Evolutionary conservation across 768 basidiomycete species (phyloP).

Genomic region (Amanita thiersii): DNA sequence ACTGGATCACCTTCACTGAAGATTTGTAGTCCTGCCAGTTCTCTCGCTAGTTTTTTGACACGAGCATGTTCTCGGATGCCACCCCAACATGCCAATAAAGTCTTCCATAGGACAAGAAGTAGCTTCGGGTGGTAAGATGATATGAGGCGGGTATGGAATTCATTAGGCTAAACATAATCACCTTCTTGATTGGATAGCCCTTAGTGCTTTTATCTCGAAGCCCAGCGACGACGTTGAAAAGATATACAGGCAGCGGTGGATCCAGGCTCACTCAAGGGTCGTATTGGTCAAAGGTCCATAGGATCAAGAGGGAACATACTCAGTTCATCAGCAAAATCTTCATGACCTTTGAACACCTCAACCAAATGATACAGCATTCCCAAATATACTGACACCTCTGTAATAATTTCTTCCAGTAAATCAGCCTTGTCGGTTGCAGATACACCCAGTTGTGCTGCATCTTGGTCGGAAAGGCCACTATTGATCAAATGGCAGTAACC

Average conservation of each 20-base stretch:
- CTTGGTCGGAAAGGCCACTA: constrained; percentile 71
- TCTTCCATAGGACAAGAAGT: constrained; percentile 91
- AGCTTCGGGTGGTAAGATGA: constrained; percentile 41
- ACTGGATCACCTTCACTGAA: constrained; percentile 30
- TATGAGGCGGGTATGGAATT: not conserved
- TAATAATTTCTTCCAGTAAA: constrained; percentile 82
- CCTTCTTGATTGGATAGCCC: constrained; percentile 97
- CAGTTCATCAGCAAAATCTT: constrained; percentile 92
- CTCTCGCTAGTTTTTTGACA: constrained; percentile 79
- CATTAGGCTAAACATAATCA: constrained; percentile 18
- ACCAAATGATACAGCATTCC: constrained; percentile 94
- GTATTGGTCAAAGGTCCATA: not conserved
- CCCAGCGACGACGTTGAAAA: constrained; percentile 85
- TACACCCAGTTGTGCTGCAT: constrained; percentile 65
- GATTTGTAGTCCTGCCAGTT: constrained; percentile 71
- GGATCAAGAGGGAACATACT: constrained; percentile 48
- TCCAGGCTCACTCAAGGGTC: constrained; percentile 77
- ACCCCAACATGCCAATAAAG: constrained; percentile 84
- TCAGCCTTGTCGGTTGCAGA: constrained; percentile 65
- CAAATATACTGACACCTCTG: constrained; percentile 88
- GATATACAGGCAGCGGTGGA: constrained; percentile 86
- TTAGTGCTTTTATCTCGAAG: constrained; percentile 90
- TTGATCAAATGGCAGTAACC: constrained; percentile 2
- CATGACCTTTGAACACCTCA: constrained; percentile 88
- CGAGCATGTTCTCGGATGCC: constrained; percentile 81